Evolutionary conservation across 2,329 filamentous ascomycete genomes (phyloP).

Genomic region (Penicillium nordicum): DNA sequence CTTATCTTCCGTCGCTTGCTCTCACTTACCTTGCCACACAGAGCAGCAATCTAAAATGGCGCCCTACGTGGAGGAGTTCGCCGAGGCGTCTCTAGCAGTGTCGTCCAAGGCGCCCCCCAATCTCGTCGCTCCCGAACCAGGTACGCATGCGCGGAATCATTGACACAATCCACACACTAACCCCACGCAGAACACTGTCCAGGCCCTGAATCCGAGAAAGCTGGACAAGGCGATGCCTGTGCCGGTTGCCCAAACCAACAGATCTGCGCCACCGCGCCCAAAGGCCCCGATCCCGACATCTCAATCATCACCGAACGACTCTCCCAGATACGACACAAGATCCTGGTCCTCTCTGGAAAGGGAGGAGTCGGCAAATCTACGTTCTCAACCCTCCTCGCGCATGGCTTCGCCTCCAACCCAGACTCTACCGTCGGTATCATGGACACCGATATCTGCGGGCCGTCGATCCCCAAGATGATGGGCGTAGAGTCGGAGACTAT

Average conservation of each 20-base stretch:
- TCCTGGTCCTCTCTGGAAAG: constrained; percentile 89
- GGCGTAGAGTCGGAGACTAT: constrained; percentile 92
- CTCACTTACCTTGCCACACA: neutral
- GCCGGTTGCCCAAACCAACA: constrained; percentile 92
- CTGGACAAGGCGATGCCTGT: constrained; percentile 72
- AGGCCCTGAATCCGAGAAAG: constrained; percentile 60
- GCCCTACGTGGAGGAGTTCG: constrained; percentile 72
- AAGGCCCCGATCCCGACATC: constrained; percentile 93
- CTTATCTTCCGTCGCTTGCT: neutral
- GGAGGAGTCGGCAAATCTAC: constrained; percentile 96
- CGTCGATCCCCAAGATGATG: constrained; percentile 98
- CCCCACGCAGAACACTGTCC: constrained; percentile 73
- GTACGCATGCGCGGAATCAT: constrained; percentile 34
- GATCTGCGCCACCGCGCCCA: constrained; percentile 90
- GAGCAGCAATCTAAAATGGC: constrained; percentile 56
- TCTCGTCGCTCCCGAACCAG: constrained; percentile 87
- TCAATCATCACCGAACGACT: constrained; percentile 82
- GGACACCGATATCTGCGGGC: constrained; percentile 97
- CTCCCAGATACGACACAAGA: constrained; percentile 79
- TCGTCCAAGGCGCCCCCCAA: constrained; percentile 75
- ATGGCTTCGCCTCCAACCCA: constrained; percentile 81
- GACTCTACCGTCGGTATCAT: constrained; percentile 83
- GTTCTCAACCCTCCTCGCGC: constrained; percentile 81
- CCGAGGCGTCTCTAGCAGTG: constrained; percentile 69
- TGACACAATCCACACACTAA: constrained; percentile 2